Conservation (phyloP, 75 land plant species). For the Picea sitchensis region DNA sequence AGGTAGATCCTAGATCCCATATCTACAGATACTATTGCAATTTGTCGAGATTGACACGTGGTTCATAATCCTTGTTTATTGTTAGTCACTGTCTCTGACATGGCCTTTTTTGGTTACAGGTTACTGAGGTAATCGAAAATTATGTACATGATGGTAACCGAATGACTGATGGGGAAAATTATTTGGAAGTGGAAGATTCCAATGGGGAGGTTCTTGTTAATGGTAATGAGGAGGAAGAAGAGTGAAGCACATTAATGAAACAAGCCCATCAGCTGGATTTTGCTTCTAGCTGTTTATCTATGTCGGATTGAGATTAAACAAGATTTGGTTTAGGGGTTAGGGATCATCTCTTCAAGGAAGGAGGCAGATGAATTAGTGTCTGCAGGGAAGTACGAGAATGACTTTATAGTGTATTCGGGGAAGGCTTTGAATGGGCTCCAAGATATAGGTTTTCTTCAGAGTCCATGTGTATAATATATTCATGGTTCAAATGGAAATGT, state of each 20-base stretch:
- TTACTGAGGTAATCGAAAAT: constrained; percentile 1
- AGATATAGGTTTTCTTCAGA: too few species aligned
- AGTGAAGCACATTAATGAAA: background rate
- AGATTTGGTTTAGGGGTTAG: background rate
- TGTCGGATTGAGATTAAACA: background rate
- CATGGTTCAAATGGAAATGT: too few species aligned
- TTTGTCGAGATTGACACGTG: background rate
- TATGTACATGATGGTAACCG: constrained; percentile 9
- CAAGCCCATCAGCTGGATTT: background rate
- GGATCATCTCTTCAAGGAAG: background rate
- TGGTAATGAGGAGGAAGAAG: constrained; percentile 9
- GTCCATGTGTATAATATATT: too few species aligned
- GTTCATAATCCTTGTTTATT: background rate
- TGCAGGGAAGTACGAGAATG: background rate
- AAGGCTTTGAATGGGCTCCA: background rate
- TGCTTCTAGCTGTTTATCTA: background rate
- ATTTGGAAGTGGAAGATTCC: constrained; percentile 4
- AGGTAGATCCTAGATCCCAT: constrained; percentile 8
- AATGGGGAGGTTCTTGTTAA: constrained; percentile 15
- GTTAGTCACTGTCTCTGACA: background rate
- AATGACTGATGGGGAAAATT: background rate
- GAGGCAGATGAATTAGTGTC: background rate
- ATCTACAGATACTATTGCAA: background rate
- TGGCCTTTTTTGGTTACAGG: background rate
- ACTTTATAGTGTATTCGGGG: background rate